phyloP scores from a whole-genome alignment of 192 early-diverging fungal species.

The Linderina pennispora region DNA sequence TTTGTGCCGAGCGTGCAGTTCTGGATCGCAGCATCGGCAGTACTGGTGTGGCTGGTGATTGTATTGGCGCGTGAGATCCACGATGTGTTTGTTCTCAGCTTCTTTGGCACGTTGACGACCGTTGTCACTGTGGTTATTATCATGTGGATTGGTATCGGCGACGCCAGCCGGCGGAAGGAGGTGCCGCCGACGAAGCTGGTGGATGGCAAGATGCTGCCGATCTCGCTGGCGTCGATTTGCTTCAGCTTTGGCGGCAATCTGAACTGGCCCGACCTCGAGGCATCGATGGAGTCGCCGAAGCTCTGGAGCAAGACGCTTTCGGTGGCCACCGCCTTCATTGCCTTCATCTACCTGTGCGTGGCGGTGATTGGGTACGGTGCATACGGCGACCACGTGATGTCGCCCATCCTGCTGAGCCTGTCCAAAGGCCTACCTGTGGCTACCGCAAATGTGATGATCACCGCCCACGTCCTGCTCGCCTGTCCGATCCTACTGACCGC shows the following conservation, averaged over 20 bases:
- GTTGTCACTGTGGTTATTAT: constrained; percentile 66
- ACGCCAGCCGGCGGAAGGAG: constrained; percentile 8
- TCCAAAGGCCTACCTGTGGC: constrained; percentile 54
- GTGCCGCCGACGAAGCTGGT: constrained; percentile 30
- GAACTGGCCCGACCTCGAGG: constrained; percentile 80
- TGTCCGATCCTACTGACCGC: constrained; percentile 73
- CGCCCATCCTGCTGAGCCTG: constrained; percentile 64
- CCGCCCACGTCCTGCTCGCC: constrained; percentile 75
- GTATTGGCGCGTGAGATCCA: constrained; percentile 70
- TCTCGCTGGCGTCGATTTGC: constrained; percentile 71
- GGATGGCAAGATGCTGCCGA: constrained; percentile 52
- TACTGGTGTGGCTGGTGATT: constrained; percentile 64
- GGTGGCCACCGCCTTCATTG: constrained; percentile 60
- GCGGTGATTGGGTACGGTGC: constrained; percentile 70
- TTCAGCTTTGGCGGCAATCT: constrained; percentile 81
- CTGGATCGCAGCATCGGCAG: constrained; percentile 62
- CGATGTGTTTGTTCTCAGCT: constrained; percentile 69
- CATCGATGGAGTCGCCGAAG: constrained; percentile 67
- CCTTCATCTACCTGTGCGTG: constrained; percentile 62
- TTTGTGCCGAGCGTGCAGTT: constrained; percentile 38
- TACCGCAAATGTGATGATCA: constrained; percentile 67
- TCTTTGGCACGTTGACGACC: constrained; percentile 71
- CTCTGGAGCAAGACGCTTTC: constrained; percentile 63
- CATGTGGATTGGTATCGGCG: constrained; percentile 39
- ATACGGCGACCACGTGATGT: constrained; percentile 60